Conservation (phyloP, 2,329 filamentous ascomycete genomes). For the Westerdykella ornata region DNA sequence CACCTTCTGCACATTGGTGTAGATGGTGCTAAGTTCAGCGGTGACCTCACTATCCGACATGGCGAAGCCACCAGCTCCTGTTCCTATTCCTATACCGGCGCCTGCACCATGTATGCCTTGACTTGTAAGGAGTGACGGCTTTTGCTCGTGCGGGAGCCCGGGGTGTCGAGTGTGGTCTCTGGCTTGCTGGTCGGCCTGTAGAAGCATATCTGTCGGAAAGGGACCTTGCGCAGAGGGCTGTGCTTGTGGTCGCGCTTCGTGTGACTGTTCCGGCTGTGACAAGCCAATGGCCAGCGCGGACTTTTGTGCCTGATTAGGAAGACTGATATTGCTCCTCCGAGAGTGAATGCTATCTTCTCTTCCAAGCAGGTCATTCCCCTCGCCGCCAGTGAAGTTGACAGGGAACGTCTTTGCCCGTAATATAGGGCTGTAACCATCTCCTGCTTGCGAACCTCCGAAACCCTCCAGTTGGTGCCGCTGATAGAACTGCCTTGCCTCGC, state of each 20-base stretch:
- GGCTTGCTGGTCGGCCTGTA: slow-evolving; percentile 45
- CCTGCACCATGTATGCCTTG: slow-evolving; percentile 54
- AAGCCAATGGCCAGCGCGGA: slow-evolving; percentile 21
- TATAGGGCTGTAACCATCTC: slow-evolving; percentile 38
- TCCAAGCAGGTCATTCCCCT: slow-evolving; percentile 28
- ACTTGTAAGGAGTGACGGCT: slow-evolving; percentile 46
- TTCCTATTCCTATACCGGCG: slow-evolving; percentile 55
- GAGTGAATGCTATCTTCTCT: slow-evolving; percentile 41
- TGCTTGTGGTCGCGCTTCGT: slow-evolving; percentile 2
- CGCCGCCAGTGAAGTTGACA: slow-evolving; percentile 35
- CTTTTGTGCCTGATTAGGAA: slow-evolving; percentile 23
- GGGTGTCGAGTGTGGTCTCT: slow-evolving; percentile 48
- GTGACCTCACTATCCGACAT: slow-evolving; percentile 73
- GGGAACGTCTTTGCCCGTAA: slow-evolving; percentile 42
- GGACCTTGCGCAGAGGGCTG: slow-evolving; percentile 6
- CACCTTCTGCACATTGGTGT: slow-evolving; percentile 84
- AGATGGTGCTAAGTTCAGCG: slow-evolving; percentile 76
- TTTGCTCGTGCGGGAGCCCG: slow-evolving; percentile 49
- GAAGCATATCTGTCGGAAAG: slow-evolving; percentile 22
- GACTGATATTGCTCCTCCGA: slow-evolving; percentile 34
- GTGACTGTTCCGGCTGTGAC: slow-evolving; percentile 28
- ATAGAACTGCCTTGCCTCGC: slow-evolving; percentile 93
- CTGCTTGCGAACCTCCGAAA: slow-evolving; percentile 38
- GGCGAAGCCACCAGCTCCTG: slow-evolving; percentile 57
- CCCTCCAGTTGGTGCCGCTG: slow-evolving; percentile 72